Base-by-base conservation (phyloP, 176 grass and related monocot species). In the Eragrostis nindensis region DNA sequence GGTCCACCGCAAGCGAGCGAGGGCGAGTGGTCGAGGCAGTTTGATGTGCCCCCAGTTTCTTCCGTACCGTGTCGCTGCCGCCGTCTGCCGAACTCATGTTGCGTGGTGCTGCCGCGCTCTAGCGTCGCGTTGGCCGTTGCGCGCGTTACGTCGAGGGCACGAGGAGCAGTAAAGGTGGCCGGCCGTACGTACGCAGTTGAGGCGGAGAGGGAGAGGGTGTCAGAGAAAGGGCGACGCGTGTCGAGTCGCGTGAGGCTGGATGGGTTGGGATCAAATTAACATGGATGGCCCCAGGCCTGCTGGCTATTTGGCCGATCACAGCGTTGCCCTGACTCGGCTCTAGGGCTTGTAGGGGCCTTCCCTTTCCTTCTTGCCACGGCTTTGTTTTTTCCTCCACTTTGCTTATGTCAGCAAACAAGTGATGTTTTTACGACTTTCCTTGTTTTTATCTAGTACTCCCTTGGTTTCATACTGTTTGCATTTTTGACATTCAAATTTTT, bases 331-430 rank as follows among this genome's bases (percentile, higher is more conserved):
- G 29, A n/a, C 40, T 74, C 50, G 52, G 71, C 50, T 22, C 61
- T 83, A 75, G 82, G 82, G 72, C 63, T 48, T 13, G 63, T 78
- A 78, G 82, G 82, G 30, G n/a, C n/a, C 73, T 84, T 77, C 64
- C 39, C 73, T 76, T 76, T 60, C 73, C 39, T 75, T 61, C 73
- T 22, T 76, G 73, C 60, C 55, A 76, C 54, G 53, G 14, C 15
- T 17, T 75, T 12, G 12, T 43, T 57, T n/a, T 76, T 76, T 61
- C 27, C 73, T 75, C 53, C 73, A 17, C 73, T 75, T 39, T 59
- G 66, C 52, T 70, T 56, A 44, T 3, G 43, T 8, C 43, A 44
- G 43, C 5, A 44, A 44, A 5, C 42, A 44, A 44, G 42, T 44
- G 42, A 44, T 10, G 9, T 44, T 44, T 44, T 44, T 5, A 6